Percentiles rank a stretch among this genome's conserved stretches.
Conservation (phyloP, 2,329 filamentous ascomycete genomes). For the Colletotrichum caudatum region DNA sequence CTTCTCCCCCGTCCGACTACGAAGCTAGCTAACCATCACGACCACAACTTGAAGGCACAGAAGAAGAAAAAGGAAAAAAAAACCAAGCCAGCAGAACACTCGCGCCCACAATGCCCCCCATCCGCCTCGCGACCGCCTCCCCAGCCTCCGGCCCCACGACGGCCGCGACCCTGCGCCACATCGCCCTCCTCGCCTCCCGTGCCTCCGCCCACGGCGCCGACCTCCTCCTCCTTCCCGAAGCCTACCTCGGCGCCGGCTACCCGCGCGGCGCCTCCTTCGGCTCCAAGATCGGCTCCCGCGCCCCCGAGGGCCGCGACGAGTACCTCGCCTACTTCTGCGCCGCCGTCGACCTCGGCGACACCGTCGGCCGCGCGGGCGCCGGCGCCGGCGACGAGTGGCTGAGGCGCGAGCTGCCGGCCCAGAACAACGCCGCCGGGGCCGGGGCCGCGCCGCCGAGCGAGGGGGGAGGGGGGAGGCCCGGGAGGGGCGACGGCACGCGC, state of each 20-base stretch:
- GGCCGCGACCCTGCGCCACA: constrained; percentile 72
- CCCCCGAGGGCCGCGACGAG: constrained; percentile 79
- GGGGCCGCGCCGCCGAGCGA: constrained; percentile 38
- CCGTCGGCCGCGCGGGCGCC: constrained; percentile 64
- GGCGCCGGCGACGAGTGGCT: constrained; percentile 82
- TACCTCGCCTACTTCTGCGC: constrained; percentile 83
- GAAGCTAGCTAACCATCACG: background rate
- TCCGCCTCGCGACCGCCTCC: constrained; percentile 68
- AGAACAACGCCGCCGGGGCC: background rate
- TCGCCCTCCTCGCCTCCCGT: constrained; percentile 71
- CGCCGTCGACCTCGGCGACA: constrained; percentile 88
- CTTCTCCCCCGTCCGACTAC: background rate
- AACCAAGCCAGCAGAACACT: too few relatives aligned
- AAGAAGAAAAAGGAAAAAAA: background rate
- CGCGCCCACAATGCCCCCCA: constrained; percentile 33
- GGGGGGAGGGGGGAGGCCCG: constrained; percentile 49
- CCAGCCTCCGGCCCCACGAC: constrained; percentile 64
- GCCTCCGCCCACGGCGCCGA: constrained; percentile 71
- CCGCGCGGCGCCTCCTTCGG: constrained; percentile 86
- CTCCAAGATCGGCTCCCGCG: constrained; percentile 76
- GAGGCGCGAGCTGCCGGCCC: constrained; percentile 64
- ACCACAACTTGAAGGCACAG: background rate
- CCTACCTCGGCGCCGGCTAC: constrained; percentile 86
- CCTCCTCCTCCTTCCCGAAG: constrained; percentile 90
- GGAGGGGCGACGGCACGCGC: constrained; percentile 71